phyloP scores from a whole-genome alignment of 2,329 filamentous ascomycete genomes.

The Pseudogymnoascus sp. region DNA sequence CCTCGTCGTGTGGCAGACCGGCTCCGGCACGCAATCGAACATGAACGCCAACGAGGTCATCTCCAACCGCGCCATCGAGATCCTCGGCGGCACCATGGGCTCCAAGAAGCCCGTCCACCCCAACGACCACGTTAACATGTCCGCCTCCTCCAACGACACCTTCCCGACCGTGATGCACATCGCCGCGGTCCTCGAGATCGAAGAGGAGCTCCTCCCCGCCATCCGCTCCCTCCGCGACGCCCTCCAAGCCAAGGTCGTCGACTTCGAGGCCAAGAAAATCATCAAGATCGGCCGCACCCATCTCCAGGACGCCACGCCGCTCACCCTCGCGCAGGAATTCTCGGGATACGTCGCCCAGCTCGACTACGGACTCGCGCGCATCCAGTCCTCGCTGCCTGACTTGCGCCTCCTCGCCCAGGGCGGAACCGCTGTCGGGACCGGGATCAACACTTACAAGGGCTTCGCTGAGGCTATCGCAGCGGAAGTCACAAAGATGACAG shows the following conservation, averaged over 20 bases:
- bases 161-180: conserved; percentile 99
- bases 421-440: conserved; percentile 92
- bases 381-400: conserved; percentile 74
- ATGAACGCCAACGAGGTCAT: conserved; percentile 99
- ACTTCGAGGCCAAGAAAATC: conserved; percentile 76
- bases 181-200: conserved; percentile 87
- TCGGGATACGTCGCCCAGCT: conserved; percentile 95
- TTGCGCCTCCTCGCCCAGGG: conserved; percentile 85
- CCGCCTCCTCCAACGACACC: conserved; percentile 95
- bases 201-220: conserved; percentile 74
- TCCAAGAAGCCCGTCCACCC: conserved; percentile 98
- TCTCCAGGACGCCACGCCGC: conserved; percentile 90
- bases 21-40: conserved; percentile 93
- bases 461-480: conserved; percentile 89
- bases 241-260: conserved; percentile 78
- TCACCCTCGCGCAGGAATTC: conserved; percentile 95
- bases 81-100: conserved; percentile 87
- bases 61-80: conserved; percentile 97
- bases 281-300: conserved; percentile 99
- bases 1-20: conserved; percentile 98
- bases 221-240: conserved; percentile 74
- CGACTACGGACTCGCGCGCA: conserved; percentile 78
- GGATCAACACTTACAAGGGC: conserved; percentile 93
- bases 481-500: conserved; percentile 87
- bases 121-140: conserved; percentile 99